Conservation (phyloP, 495 filamentous ascomycete genomes). For the Aspergillus mulundensis region DNA sequence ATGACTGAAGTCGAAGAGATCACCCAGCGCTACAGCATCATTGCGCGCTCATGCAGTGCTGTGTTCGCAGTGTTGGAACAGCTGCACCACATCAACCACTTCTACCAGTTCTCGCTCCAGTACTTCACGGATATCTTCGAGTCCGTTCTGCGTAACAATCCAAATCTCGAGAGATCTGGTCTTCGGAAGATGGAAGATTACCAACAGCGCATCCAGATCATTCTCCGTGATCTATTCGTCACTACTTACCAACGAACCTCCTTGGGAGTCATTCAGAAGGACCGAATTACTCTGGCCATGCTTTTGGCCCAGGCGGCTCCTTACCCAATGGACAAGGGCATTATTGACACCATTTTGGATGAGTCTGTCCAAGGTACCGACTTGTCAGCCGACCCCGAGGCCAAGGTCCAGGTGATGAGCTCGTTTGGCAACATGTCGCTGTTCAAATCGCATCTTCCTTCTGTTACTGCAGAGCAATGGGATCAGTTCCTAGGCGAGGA, state of each 20-base stretch:
- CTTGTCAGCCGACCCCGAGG: constrained; percentile 62
- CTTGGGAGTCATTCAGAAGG: constrained; percentile 87
- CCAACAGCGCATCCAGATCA: constrained; percentile 73
- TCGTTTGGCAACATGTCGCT: constrained; percentile 62
- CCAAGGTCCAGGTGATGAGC: constrained; percentile 64
- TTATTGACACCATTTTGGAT: constrained; percentile 85
- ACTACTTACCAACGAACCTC: constrained; percentile 91
- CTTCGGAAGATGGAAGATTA: constrained; percentile 63
- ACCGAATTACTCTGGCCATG: constrained; percentile 92
- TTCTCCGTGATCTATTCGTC: constrained; percentile 83
- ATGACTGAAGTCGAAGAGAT: constrained; percentile 97
- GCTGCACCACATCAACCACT: constrained; percentile 96
- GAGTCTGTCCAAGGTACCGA: constrained; percentile 71
- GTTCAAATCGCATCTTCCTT: constrained; percentile 69
- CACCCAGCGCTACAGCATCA: constrained; percentile 85
- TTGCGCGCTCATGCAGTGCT: constrained; percentile 90
- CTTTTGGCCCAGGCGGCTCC: constrained; percentile 91
- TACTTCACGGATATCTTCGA: constrained; percentile 98
- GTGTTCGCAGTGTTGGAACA: constrained; percentile 96
- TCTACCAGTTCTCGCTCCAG: constrained; percentile 98
- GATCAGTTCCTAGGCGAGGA: constrained; percentile 79
- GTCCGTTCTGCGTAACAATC: constrained; percentile 79
- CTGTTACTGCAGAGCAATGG: constrained; percentile 62
- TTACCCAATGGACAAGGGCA: constrained; percentile 83
- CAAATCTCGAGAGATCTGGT: constrained; percentile 49